Base-by-base conservation (phyloP, 768 basidiomycete genomes). In the Phlebiopsis flavidoalba region DNA sequence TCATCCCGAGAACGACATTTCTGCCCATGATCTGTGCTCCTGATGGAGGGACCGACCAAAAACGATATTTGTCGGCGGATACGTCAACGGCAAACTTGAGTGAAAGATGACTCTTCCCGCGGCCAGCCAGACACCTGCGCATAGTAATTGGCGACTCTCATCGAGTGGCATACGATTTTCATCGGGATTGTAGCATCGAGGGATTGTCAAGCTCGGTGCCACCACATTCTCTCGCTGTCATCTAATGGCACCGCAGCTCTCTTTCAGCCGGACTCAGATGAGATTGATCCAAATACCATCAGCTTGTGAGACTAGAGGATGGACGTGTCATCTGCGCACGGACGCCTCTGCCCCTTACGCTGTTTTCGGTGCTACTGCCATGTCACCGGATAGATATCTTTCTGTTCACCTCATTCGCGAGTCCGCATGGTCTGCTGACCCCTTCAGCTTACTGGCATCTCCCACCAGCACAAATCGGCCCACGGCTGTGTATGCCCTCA, bases 401-500 rank as follows among this genome's bases (percentile, higher is more conserved):
- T 74, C 76, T 37, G 72, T 91, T 17, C 79, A 90, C 69, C 60
- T 79, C 40, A 75, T 93, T 58, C 67, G 75, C 7, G 74, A 80
- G 48, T 76, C 77, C 21, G 73, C 72, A 0, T 63, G 90, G n/a
- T 76, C 79, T 5, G 59, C 71, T 11, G 70, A 65, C 0, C 85
- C 91, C 6, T n/a, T 75, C 76, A 47, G 76, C 80, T 69, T 79
- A 60, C 76, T 91, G 52, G 75, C 76, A 57, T 74, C 80, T 19
- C 49, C 63, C 8, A 65, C 54, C 53, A 63, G 46, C 7, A 48
- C 60, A 51, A 60, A 57, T 46, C 67, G 71, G 3, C 81, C 63
- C 19, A 67, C 84, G 36, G 88, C 91, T 0, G 91, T 91, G 10
- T 93, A 92, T 73, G 87, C 82, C 47, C 82, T 94, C 69, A 75